Conservation (phyloP, 1,284 basidiomycete species). For the Sphagnurus paluster region DNA sequence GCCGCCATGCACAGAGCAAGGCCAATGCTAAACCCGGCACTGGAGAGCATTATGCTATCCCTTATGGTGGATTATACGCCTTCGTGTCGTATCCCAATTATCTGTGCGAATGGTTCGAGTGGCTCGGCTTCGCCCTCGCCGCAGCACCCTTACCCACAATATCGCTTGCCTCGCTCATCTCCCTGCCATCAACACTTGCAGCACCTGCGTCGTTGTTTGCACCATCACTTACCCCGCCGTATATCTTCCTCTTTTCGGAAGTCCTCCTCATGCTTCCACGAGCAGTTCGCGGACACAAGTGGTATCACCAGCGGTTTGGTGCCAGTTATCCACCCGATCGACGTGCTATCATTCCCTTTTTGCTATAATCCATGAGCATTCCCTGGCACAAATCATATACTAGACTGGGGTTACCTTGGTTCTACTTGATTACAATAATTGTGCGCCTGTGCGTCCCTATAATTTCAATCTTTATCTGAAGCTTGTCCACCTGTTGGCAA, state of each 20-base stretch:
- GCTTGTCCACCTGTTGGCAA: too few relatives aligned
- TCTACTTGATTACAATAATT: too few relatives aligned
- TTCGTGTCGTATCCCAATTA: slow-evolving; percentile 78
- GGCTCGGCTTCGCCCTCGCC: slow-evolving; percentile 78
- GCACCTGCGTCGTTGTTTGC: slow-evolving; percentile 31
- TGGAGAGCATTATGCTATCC: slow-evolving; percentile 74
- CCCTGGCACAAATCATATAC: too few relatives aligned
- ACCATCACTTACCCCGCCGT: slow-evolving; percentile 60
- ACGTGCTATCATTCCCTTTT: slow-evolving; percentile 13
- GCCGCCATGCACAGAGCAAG: slow-evolving; percentile 39
- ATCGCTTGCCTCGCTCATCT: slow-evolving; percentile 9
- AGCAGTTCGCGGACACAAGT: slow-evolving; percentile 76
- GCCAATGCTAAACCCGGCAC: slow-evolving; percentile 15
- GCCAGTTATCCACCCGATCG: slow-evolving; percentile 15
- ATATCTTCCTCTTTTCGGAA: slow-evolving; percentile 75
- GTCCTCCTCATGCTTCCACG: slow-evolving; percentile 76
- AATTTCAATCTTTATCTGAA: too few relatives aligned
- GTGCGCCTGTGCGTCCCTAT: too few relatives aligned
- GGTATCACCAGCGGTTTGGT: slow-evolving; percentile 77
- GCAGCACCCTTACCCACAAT: slow-evolving; percentile 6
- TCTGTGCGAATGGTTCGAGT: slow-evolving; percentile 89
- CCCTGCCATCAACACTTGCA: slow-evolving; percentile 8
- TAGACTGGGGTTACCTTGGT: too few relatives aligned
- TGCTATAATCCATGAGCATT: too few relatives aligned
- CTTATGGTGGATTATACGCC: slow-evolving; percentile 49